Evolutionary conservation across 2,329 filamentous ascomycete genomes (phyloP).

Genomic region (Paraphaeosphaeria sporulosa): DNA sequence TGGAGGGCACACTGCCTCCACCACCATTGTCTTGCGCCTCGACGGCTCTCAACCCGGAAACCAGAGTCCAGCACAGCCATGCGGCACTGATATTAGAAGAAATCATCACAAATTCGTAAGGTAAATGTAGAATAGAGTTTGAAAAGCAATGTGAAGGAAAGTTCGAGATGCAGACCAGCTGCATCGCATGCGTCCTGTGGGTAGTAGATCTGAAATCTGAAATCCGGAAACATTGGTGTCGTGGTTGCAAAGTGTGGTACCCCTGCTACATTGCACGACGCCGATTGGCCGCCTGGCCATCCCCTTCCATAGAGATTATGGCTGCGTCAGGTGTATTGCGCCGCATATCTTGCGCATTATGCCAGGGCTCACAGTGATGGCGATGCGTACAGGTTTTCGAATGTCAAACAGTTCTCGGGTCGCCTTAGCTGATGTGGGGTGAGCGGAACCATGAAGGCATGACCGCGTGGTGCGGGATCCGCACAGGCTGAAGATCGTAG

Average conservation of each 20-base stretch:
- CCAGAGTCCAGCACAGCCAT: constrained; percentile 31
- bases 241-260: constrained; percentile 16
- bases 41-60: constrained; percentile 19
- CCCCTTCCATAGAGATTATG: constrained; percentile 15
- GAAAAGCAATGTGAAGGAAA: constrained; percentile 14
- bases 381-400: background rate
- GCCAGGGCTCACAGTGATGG: background rate
- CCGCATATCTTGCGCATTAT: constrained; percentile 19
- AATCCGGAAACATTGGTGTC: constrained; percentile 4
- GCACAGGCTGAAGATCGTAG: constrained; percentile 20
- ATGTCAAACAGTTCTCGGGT: background rate
- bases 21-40: constrained; percentile 16
- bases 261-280: constrained; percentile 8
- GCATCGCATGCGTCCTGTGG: constrained; percentile 9
- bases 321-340: constrained; percentile 19
- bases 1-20: constrained; percentile 6
- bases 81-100: constrained; percentile 11
- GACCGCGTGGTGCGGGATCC: constrained; percentile 7
- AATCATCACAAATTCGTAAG: constrained; percentile 21
- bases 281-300: constrained; percentile 10
- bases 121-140: constrained; percentile 5
- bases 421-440: background rate
- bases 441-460: background rate
- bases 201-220: constrained; percentile 11
- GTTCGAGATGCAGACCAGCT: constrained; percentile 15